Conservation (phyloP, 495 filamentous ascomycete species). For the Aspergillus asperescens region DNA sequence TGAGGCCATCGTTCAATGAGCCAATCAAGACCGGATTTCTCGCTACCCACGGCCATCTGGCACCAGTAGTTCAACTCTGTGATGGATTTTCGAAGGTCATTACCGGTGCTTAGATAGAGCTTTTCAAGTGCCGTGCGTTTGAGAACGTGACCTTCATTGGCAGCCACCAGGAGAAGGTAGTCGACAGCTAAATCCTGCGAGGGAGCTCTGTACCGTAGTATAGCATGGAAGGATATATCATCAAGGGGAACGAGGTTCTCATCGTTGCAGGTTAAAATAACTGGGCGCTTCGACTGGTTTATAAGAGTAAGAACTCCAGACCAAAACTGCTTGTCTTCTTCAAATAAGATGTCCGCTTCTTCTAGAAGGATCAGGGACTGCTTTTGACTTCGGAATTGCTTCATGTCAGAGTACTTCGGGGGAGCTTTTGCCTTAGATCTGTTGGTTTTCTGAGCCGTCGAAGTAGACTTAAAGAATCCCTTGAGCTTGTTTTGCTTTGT, state of each 20-base stretch:
- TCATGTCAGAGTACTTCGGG: constrained; percentile 27
- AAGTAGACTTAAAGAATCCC: constrained; percentile 64
- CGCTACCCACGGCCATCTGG: constrained; percentile 89
- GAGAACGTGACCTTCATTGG: constrained; percentile 85
- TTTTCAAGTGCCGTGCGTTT: constrained; percentile 57
- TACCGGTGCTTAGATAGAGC: constrained; percentile 60
- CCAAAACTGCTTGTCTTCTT: constrained; percentile 96
- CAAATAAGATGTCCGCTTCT: constrained; percentile 89
- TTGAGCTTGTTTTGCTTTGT: constrained; percentile 72
- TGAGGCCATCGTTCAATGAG: constrained; percentile 68
- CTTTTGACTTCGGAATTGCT: constrained; percentile 59
- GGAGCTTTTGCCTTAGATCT: constrained; percentile 18
- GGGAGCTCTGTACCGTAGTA: constrained; percentile 72
- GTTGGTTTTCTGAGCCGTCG: constrained; percentile 29
- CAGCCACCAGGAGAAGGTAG: constrained; percentile 76
- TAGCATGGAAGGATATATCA: constrained; percentile 70
- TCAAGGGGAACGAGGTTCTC: constrained; percentile 69
- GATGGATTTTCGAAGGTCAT: constrained; percentile 77
- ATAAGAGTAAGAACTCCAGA: constrained; percentile 70
- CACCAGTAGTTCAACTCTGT: constrained; percentile 93
- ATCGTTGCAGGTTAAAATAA: constrained; percentile 92
- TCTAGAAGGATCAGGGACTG: constrained; percentile 94
- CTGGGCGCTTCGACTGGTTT: constrained; percentile 76
- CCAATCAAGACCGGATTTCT: constrained; percentile 85
- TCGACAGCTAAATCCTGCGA: constrained; percentile 66